These are phyloP conservation scores for Graphium sp. DNA, from an alignment of 2,329 filamentous ascomycete species.

Conservation along the genomic window DNA sequence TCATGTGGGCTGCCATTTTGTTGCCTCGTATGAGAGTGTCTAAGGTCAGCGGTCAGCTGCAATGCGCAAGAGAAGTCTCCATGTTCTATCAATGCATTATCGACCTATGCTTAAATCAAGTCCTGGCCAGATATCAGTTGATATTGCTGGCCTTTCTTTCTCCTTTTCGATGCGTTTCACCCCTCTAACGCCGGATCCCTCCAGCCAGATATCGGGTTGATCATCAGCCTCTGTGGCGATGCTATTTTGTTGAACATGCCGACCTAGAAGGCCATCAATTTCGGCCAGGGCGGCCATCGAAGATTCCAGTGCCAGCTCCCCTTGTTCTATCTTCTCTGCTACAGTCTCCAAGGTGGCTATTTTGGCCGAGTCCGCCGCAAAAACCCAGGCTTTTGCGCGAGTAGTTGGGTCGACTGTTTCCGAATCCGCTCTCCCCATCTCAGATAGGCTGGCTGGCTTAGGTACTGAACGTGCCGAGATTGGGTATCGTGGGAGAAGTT, in stretches of 20 bases:
- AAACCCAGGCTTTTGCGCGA: conserved; percentile 39
- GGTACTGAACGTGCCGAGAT: conserved; percentile 25
- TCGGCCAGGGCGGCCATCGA: conserved; percentile 31
- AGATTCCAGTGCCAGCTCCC: conserved; percentile 35
- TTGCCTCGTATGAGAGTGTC: no score
- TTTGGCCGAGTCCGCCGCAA: conserved; percentile 42
- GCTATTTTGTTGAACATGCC: neutral
- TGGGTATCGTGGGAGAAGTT: conserved; percentile 36
- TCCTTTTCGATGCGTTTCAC: conserved; percentile 12
- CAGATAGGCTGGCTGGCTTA: conserved; percentile 6
- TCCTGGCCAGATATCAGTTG: conserved; percentile 29
- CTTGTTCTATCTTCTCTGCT: conserved; percentile 41
- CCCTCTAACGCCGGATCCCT: conserved; percentile 6
- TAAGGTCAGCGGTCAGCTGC: no score
- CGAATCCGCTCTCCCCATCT: conserved; percentile 8
- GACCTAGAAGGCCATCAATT: conserved; percentile 11
- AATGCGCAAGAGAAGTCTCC: no score
- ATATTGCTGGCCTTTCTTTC: conserved; percentile 5
- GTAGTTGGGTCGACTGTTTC: conserved; percentile 21
- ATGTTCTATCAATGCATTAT: conserved; percentile 1
- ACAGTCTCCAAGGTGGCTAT: conserved; percentile 39
- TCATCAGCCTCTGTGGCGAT: neutral
- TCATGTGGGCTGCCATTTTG: no score
- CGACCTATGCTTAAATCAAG: conserved; percentile 33
- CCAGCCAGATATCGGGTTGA: conserved; percentile 7